These are phyloP conservation scores for Solioccasus polychromus DNA, from an alignment of 768 basidiomycete species.

Conservation along the genomic window DNA sequence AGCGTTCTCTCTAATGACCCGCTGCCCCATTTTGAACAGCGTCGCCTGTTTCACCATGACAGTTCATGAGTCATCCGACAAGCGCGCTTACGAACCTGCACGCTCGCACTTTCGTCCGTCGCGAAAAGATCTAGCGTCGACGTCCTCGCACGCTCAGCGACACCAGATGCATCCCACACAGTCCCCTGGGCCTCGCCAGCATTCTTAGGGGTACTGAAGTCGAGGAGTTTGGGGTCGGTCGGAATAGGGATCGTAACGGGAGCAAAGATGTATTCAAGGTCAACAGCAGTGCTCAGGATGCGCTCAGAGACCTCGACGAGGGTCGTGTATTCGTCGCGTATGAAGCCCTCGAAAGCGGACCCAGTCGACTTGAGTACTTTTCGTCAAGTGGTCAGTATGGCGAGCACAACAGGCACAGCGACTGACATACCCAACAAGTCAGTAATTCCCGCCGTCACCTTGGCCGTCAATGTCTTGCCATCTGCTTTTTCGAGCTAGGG, in stretches of 20 bases:
- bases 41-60: slow-evolving; percentile 61
- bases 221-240: slow-evolving; percentile 49
- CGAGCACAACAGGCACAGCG: neutral
- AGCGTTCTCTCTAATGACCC: slow-evolving; percentile 63
- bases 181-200: slow-evolving; percentile 40
- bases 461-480: slow-evolving; percentile 59
- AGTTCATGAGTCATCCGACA: neutral
- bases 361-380: slow-evolving; percentile 93
- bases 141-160: slow-evolving; percentile 49
- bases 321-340: slow-evolving; percentile 87
- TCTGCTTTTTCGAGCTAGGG: slow-evolving; percentile 65
- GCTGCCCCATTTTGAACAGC: slow-evolving; percentile 82
- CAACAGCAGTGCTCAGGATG: slow-evolving; percentile 86
- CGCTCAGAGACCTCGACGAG: slow-evolving; percentile 81
- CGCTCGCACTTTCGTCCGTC: slow-evolving; percentile 84
- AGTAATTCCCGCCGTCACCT: slow-evolving; percentile 64
- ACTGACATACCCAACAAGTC: slow-evolving; percentile 72
- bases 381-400: neutral
- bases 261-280: slow-evolving; percentile 66
- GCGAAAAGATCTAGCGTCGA: slow-evolving; percentile 83
- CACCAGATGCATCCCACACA: slow-evolving; percentile 58
- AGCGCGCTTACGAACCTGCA: slow-evolving; percentile 57
- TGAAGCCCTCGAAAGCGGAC: slow-evolving; percentile 78
- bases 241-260: slow-evolving; percentile 46
- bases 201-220: slow-evolving; percentile 42